Evolutionary conservation across 495 filamentous ascomycete species (phyloP).

Genomic region (Podospora sp.): DNA sequence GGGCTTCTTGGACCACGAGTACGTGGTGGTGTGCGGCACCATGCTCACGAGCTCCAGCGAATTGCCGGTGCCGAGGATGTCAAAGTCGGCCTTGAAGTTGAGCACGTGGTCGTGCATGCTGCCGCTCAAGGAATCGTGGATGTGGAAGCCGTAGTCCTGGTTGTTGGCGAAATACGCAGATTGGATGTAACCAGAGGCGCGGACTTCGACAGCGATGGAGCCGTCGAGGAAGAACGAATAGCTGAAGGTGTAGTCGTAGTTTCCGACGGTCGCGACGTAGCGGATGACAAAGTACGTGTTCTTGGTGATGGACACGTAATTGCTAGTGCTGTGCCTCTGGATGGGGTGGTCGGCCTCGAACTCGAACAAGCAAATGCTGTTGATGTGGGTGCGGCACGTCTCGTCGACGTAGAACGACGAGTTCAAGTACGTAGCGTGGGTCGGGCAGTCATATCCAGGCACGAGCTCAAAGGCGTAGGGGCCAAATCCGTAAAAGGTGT

Average conservation of each 20-base stretch:
- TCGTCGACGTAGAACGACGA: constrained; percentile 41
- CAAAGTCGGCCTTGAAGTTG: constrained; percentile 61
- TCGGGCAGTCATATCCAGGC: constrained; percentile 55
- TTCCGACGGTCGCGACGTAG: constrained; percentile 50
- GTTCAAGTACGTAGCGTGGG: constrained; percentile 52
- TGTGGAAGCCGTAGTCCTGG: constrained; percentile 59
- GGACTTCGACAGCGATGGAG: constrained; percentile 54
- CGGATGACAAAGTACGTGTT: constrained; percentile 51
- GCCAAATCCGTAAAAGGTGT: constrained; percentile 53
- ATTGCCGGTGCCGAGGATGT: constrained; percentile 55
- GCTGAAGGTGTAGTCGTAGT: constrained; percentile 47
- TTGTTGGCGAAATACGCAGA: constrained; percentile 54
- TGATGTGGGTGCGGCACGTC: constrained; percentile 42
- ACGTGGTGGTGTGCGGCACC: constrained; percentile 40
- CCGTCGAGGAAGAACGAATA: constrained; percentile 56
- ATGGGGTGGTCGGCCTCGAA: constrained; percentile 48
- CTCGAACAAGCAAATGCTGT: constrained; percentile 57
- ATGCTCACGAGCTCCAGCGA: constrained; percentile 47
- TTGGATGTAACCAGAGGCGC: constrained; percentile 60
- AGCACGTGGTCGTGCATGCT: constrained; percentile 64
- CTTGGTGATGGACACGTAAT: constrained; percentile 44
- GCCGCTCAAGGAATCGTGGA: constrained; percentile 55
- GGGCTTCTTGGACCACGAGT: constrained; percentile 49
- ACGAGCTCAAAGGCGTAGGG: constrained; percentile 50
- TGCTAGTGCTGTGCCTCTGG: constrained; percentile 44